Evolutionary conservation across 495 filamentous ascomycete genomes (phyloP).

Genomic region (Recurvomyces mirabilis): DNA sequence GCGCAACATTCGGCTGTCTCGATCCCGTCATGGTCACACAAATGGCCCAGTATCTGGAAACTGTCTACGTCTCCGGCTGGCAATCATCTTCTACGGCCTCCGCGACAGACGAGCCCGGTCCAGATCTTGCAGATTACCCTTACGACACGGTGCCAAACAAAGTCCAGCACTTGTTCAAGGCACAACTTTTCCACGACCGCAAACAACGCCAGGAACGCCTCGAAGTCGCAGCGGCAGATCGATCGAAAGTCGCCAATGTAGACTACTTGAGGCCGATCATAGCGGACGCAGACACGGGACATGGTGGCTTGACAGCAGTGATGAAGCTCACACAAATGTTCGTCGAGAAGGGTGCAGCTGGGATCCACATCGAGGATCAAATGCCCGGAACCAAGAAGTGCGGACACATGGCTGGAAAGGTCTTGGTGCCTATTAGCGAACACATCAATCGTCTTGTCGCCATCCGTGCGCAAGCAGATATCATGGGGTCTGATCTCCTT

Average conservation of each 20-base stretch:
- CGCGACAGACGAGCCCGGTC: slow-evolving; percentile 85
- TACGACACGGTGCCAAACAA: slow-evolving; percentile 98
- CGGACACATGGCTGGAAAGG: slow-evolving; percentile 98
- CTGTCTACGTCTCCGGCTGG: slow-evolving; percentile 97
- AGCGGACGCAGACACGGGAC: slow-evolving; percentile 94
- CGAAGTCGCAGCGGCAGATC: slow-evolving; percentile 60
- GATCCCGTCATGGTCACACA: slow-evolving; percentile 98
- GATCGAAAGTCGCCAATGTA: slow-evolving; percentile 63
- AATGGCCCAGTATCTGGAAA: slow-evolving; percentile 98
- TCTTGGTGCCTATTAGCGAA: slow-evolving; percentile 91
- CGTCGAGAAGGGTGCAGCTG: slow-evolving; percentile 90
- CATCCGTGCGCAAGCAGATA: slow-evolving; percentile 94
- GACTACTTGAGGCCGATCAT: slow-evolving; percentile 95
- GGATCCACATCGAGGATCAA: slow-evolving; percentile 98
- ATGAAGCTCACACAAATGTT: slow-evolving; percentile 99
- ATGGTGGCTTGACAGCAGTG: slow-evolving; percentile 90
- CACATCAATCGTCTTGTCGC: slow-evolving; percentile 97
- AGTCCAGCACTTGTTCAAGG: slow-evolving; percentile 91
- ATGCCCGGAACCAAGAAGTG: slow-evolving; percentile 99
- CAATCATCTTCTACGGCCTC: slow-evolving; percentile 96
- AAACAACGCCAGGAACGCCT: slow-evolving; percentile 95
- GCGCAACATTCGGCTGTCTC: slow-evolving; percentile 91
- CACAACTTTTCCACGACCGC: slow-evolving; percentile 97
- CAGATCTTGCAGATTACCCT: slow-evolving; percentile 96
- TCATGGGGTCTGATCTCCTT: slow-evolving; percentile 87